Evolutionary conservation across 2,329 filamentous ascomycete species (phyloP).

Genomic region (Scedosporium boydii): DNA sequence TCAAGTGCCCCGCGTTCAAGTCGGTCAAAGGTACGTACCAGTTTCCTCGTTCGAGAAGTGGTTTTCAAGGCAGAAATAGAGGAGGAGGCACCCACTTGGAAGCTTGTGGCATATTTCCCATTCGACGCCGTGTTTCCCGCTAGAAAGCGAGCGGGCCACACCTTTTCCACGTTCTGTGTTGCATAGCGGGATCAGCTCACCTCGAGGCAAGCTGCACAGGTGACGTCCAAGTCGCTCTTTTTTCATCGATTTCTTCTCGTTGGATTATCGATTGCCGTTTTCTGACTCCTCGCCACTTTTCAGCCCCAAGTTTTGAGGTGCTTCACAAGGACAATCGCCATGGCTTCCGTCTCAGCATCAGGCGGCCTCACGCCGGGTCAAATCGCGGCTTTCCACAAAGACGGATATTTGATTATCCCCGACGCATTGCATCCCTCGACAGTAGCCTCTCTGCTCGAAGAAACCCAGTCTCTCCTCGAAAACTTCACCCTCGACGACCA

Average conservation of each 20-base stretch:
- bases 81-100: neutral
- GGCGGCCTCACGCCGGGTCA: constrained; percentile 62
- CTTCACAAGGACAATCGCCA: neutral
- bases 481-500: constrained; percentile 73
- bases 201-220: no score
- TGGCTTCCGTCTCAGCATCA: neutral
- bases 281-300: neutral
- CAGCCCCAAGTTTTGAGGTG: neutral
- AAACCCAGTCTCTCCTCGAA: constrained; percentile 66
- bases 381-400: constrained; percentile 60
- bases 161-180: no score
- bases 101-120: neutral
- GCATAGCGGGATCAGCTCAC: no score
- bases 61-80: neutral
- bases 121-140: neutral
- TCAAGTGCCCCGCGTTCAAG: constrained; percentile 1
- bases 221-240: no score
- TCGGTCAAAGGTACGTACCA: neutral
- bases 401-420: constrained; percentile 87
- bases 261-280: neutral
- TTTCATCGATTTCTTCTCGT: no score
- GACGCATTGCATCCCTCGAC: constrained; percentile 60
- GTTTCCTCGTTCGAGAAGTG: neutral
- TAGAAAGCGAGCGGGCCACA: no score
- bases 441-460: constrained; percentile 58